Evolutionary conservation across 148 eudicot species (phyloP), one percentile per base, ranked within the genome.

Genomic region (Oxyria digyna): DNA sequence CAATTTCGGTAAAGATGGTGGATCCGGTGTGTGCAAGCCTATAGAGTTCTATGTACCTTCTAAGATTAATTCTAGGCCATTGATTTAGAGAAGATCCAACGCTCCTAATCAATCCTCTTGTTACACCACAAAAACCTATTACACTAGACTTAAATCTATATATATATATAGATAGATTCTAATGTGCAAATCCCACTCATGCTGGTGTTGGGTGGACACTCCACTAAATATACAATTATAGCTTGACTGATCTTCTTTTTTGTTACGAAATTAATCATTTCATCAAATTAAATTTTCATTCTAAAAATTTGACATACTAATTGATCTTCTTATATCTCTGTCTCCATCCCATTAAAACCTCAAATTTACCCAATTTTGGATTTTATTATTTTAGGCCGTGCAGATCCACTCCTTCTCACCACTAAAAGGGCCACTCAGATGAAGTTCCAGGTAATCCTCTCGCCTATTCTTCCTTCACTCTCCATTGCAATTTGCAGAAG

Each of bases 361-460:
- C 23, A 21, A 54, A 55, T 24, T 27, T 27, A 3, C 5, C 38
- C 65, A 27, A 27, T 29, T 29, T 59, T 27, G 14, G 3, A 14
- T 59, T 14, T 27, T 12, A 14, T 29, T 59, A 27, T 27, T 14
- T 29, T 14, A 31, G 37, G 38, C 38, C 8, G 37, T 59, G 65
- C 38, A 59, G 65, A 59, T 29, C 65, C 65, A 59, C 38, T 59
- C 4, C 35, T 35, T 35, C n/a, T 31, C 65, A 13, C 37, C 65
- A 59, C 18, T 29, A n/a, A n/a, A 27, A 55, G 33, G 65, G 65
- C 65, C 65, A 59, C 65, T 27, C 65, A 50, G 57, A 59, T 55
- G 63, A 55, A 49, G 55, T 49, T 26, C 57, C 57, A 55, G 63
- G 63, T 55, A 55, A 55, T 55, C 63, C 33, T 55, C 63, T 55